Conservation (phyloP, 2,329 filamentous ascomycete species). For the Mycosphaerella arachidis region DNA sequence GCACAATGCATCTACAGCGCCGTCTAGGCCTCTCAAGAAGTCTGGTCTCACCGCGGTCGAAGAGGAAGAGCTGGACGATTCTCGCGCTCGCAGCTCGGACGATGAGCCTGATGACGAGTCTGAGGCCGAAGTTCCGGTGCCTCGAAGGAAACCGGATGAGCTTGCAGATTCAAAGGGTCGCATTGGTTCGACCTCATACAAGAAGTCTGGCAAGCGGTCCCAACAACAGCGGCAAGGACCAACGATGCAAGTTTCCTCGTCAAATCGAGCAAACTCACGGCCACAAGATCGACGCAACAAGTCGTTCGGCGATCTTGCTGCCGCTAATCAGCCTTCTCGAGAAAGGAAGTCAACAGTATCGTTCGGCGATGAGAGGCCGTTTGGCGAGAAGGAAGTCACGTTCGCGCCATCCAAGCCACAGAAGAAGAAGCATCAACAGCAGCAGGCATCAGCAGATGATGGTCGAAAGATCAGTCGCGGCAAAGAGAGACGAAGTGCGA, state of each 20-base stretch:
- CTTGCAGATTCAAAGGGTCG: conserved; percentile 41
- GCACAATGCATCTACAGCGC: conserved; percentile 79
- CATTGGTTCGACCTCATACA: conserved; percentile 64
- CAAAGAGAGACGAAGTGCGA: conserved; percentile 64
- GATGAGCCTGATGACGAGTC: conserved; percentile 35
- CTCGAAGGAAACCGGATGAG: conserved; percentile 36
- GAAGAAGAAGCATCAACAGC: conserved; percentile 26
- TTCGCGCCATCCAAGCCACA: conserved; percentile 60
- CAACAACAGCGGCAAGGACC: conserved; percentile 36
- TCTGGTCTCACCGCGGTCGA: conserved; percentile 56
- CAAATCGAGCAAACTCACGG: conserved; percentile 32
- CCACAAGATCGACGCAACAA: conserved; percentile 45
- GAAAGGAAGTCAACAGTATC: conserved; percentile 25
- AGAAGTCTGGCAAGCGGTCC: conserved; percentile 50
- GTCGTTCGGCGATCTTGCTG: conserved; percentile 55
- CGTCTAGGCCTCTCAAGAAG: conserved; percentile 33
- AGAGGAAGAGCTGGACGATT: conserved; percentile 51
- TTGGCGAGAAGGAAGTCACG: conserved; percentile 61
- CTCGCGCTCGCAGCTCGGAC: conserved; percentile 28
- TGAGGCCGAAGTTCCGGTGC: conserved; percentile 41
- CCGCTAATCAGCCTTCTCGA: conserved; percentile 33
- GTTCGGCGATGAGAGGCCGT: conserved; percentile 31
- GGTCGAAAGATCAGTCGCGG: conserved; percentile 27
- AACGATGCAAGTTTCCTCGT: conserved; percentile 57
- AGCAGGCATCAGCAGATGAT: conserved; percentile 27